A percentile compares a stretch with the other conserved stretches of the same genome.
phyloP scores from a whole-genome alignment of 2,329 filamentous ascomycete species.

The Diaporthe vaccinii region DNA sequence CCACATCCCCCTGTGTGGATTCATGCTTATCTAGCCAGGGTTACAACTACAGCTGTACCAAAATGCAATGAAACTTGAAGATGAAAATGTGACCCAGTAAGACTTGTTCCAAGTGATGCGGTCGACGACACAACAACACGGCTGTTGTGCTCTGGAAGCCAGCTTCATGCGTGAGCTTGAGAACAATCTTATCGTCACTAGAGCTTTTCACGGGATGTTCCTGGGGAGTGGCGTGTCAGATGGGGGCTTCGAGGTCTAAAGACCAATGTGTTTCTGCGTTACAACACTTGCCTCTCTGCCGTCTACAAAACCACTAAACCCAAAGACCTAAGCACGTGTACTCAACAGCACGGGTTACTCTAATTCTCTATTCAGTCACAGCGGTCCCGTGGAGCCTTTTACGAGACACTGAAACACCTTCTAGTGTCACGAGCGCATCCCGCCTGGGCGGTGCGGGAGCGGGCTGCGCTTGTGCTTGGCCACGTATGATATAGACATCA shows the following conservation, averaged over 20 bases:
- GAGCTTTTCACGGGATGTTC: neutral
- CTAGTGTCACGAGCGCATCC: neutral
- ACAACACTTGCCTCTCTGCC: too few species aligned
- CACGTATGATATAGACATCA: neutral
- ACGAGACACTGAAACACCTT: neutral
- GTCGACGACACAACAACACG: too few species aligned
- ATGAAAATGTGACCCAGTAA: too few species aligned
- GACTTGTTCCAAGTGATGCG: neutral
- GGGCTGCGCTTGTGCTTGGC: constrained; percentile 4
- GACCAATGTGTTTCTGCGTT: neutral
- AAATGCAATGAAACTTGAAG: neutral
- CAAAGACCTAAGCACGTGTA: neutral
- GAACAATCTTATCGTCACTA: neutral
- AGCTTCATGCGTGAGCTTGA: neutral
- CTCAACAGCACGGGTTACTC: neutral
- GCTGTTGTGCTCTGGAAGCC: neutral
- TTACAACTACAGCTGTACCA: neutral
- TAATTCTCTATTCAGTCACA: neutral
- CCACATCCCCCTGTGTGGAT: too few species aligned
- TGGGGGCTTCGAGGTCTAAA: neutral
- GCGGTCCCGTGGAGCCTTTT: neutral
- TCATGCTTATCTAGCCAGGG: too few species aligned
- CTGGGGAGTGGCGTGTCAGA: neutral
- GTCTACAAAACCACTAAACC: neutral
- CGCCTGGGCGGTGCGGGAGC: neutral